These are phyloP conservation scores for Lactifluus piperatus DNA, from an alignment of 768 basidiomycete species.

Conservation along the genomic window DNA sequence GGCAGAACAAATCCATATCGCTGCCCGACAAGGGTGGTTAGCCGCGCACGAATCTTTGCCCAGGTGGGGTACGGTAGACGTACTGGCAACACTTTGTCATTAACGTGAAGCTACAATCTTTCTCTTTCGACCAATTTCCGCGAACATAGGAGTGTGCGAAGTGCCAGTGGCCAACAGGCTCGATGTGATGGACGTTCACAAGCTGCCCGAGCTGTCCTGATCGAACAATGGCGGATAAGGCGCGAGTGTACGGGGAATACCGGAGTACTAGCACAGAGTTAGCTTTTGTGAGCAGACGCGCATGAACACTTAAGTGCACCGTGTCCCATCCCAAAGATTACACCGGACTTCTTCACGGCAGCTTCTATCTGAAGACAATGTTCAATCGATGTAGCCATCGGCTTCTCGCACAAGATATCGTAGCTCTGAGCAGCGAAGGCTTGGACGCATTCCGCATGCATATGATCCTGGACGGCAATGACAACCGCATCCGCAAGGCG, in stretches of 20 bases:
- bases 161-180: conserved; percentile 81
- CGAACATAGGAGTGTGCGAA: conserved; percentile 88
- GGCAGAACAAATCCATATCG: conserved; percentile 77
- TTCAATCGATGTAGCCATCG: conserved; percentile 69
- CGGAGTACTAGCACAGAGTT: conserved; percentile 52
- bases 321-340: conserved; percentile 83
- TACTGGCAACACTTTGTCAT: conserved; percentile 92
- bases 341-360: conserved; percentile 56
- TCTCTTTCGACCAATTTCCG: conserved; percentile 69
- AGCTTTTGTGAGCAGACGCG: neutral
- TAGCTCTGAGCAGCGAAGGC: conserved; percentile 79
- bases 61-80: conserved; percentile 21
- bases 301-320: conserved; percentile 37
- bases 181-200: conserved; percentile 75
- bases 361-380: conserved; percentile 72
- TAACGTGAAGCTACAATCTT: conserved; percentile 65
- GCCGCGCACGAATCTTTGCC: neutral
- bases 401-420: conserved; percentile 88
- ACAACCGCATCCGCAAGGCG: conserved; percentile 78
- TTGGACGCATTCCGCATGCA: conserved; percentile 66
- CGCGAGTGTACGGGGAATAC: conserved; percentile 77
- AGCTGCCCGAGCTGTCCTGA: conserved; percentile 68
- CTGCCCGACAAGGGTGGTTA: conserved; percentile 30
- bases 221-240: conserved; percentile 58
- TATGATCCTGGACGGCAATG: conserved; percentile 70